Evolutionary conservation across 2,329 filamentous ascomycete species (phyloP).

Genomic region (Alternaria consortialis): DNA sequence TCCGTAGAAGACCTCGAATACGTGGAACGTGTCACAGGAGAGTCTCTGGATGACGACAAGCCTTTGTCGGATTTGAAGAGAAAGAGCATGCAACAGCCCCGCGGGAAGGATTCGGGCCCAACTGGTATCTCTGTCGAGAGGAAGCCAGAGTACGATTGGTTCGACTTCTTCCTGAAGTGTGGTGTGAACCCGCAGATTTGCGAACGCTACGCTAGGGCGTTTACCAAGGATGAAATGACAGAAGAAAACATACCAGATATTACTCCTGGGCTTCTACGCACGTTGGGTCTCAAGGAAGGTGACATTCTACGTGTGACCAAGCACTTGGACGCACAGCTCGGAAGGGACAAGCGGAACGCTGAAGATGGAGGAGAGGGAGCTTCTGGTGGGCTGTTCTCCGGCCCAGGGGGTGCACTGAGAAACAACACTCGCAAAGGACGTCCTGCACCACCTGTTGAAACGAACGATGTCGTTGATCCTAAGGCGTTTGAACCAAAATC

Average conservation of each 20-base stretch:
- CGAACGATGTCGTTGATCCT: constrained; percentile 86
- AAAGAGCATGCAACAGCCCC: constrained; percentile 51
- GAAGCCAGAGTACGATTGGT: constrained; percentile 93
- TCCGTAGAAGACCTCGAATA: constrained; percentile 94
- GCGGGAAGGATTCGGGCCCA: constrained; percentile 60
- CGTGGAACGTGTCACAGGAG: constrained; percentile 85
- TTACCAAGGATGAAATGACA: constrained; percentile 92
- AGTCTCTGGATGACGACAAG: constrained; percentile 90
- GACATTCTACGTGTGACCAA: constrained; percentile 97
- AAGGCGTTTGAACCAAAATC: constrained; percentile 77
- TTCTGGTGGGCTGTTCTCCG: constrained; percentile 86
- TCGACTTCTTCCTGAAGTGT: constrained; percentile 94
- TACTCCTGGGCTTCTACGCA: constrained; percentile 81
- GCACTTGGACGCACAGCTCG: constrained; percentile 80
- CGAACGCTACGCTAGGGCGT: constrained; percentile 91
- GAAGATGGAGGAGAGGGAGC: constrained; percentile 67
- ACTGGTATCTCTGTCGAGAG: constrained; percentile 72
- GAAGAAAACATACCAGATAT: constrained; percentile 92
- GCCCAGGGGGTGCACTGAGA: constrained; percentile 85
- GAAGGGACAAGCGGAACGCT: constrained; percentile 65
- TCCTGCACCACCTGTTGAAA: constrained; percentile 84
- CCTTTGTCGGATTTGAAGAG: constrained; percentile 83
- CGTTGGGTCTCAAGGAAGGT: constrained; percentile 91
- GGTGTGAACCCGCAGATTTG: constrained; percentile 93
- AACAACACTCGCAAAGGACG: constrained; percentile 96